Percentiles rank a stretch among this genome's conserved stretches.
phyloP scores from a whole-genome alignment of 176 grass and related monocot species.

The Aegilops bicornis region DNA sequence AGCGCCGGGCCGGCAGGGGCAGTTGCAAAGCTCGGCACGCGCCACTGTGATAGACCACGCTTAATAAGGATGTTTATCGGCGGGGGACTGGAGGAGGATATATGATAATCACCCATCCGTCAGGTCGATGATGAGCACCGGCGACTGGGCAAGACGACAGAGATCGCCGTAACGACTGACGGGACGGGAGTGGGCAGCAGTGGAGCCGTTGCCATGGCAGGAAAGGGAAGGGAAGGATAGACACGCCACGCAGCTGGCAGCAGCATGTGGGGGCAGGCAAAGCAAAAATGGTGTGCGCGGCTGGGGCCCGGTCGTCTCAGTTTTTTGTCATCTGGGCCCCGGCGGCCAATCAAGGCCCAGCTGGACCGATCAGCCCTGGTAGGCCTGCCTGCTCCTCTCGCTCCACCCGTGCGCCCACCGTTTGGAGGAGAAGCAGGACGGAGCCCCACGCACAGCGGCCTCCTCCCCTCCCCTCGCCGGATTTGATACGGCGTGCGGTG shows the following conservation, averaged over 20 bases:
- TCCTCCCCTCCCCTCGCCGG: not conserved
- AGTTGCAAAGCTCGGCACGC: not conserved
- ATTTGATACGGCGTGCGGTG: not conserved
- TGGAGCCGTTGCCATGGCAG: not conserved
- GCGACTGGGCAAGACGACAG: not conserved
- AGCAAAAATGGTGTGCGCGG: not conserved
- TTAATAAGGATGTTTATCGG: not conserved
- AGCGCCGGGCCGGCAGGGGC: not conserved
- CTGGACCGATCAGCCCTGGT: not conserved
- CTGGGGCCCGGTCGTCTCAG: not conserved
- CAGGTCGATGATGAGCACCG: not conserved
- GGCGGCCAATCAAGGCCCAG: constrained; percentile 5
- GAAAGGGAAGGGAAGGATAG: no score
- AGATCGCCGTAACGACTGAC: not conserved
- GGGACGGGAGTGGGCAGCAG: not conserved
- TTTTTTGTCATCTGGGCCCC: not conserved
- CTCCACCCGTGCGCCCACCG: constrained; percentile 6
- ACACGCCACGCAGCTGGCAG: not conserved
- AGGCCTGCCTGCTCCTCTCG: not conserved
- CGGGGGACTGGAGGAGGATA: not conserved
- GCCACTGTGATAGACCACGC: not conserved
- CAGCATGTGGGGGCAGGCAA: not conserved
- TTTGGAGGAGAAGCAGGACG: not conserved
- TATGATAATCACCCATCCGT: not conserved
- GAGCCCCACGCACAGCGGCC: not conserved